These are phyloP conservation scores for Pelargonium australe DNA, from an alignment of 441 rosid genomes.

Conservation along the genomic window DNA sequence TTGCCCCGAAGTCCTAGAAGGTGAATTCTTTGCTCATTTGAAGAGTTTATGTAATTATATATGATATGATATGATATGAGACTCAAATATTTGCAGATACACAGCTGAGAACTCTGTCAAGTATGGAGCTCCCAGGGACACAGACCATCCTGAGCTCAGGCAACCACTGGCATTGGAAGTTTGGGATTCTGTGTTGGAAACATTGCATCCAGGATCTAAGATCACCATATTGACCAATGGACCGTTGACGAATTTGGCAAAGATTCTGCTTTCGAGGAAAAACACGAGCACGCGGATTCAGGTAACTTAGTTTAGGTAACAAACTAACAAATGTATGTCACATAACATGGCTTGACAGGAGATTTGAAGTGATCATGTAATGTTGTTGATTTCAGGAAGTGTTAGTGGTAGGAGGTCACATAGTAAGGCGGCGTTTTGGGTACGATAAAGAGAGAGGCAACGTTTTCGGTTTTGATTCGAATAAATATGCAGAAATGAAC, in stretches of 20 bases:
- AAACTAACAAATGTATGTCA: too few relatives aligned
- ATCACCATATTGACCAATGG: constrained; percentile 69
- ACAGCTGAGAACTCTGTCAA: constrained; percentile 61
- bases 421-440: constrained; percentile 19
- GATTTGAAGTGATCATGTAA: constrained; percentile 5
- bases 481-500: constrained; percentile 61
- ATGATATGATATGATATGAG: neutral
- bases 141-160: constrained; percentile 61
- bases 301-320: constrained; percentile 29
- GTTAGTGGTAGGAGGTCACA: constrained; percentile 71
- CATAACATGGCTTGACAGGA: neutral
- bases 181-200: constrained; percentile 44
- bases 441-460: constrained; percentile 45
- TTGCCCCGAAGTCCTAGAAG: constrained; percentile 80
- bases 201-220: constrained; percentile 38
- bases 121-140: constrained; percentile 61
- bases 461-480: constrained; percentile 42
- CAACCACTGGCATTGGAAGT: constrained; percentile 71
- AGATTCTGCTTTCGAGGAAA: constrained; percentile 36
- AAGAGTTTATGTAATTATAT: neutral
- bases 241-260: constrained; percentile 77
- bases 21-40: constrained; percentile 24
- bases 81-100: constrained; percentile 35
- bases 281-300: constrained; percentile 41
- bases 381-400: constrained; percentile 44